phyloP scores from a whole-genome alignment of 169 alveolate genomes.

The Eimeria nieschulzi region DNA sequence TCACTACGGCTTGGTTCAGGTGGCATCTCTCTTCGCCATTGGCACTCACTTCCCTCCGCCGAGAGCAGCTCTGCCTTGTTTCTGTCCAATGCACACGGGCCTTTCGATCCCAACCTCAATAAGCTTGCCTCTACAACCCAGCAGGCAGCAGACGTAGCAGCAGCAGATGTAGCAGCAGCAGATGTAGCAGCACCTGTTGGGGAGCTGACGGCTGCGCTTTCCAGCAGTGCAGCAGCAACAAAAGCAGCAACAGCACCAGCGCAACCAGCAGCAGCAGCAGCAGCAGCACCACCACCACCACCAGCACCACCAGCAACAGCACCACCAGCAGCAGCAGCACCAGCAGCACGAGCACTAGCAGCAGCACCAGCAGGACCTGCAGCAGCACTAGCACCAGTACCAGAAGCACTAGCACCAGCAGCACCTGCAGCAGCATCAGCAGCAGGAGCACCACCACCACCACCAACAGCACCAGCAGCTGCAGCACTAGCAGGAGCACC shows the following conservation, averaged over 20 bases:
- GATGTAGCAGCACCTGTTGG: not conserved
- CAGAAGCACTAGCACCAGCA: conserved; percentile 9
- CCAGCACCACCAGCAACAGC: not conserved
- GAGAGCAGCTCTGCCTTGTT: not conserved
- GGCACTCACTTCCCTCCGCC: too few species aligned
- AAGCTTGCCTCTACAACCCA: not conserved
- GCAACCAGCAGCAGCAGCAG: not conserved
- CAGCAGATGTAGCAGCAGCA: not conserved
- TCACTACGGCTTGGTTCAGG: conserved; percentile 4
- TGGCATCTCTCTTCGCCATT: not conserved
- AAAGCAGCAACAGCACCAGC: not conserved
- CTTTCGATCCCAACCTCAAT: not conserved
- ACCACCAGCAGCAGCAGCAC: conserved; percentile 10
- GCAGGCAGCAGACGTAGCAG: not conserved
- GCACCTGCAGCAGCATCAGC: conserved; percentile 1
- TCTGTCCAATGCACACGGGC: not conserved
- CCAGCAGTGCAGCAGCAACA: not conserved
- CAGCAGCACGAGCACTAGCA: conserved; percentile 10
- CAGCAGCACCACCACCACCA: conserved; percentile 3
- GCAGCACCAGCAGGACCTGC: conserved; percentile 16
- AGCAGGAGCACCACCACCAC: conserved; percentile 19
- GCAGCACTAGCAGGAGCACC: conserved; percentile 9
- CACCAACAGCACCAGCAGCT: not conserved
- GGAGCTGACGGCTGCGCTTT: not conserved
- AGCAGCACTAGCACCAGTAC: conserved; percentile 17